phyloP scores from a whole-genome alignment of 768 basidiomycete species.

The Agrocybe praecox region DNA sequence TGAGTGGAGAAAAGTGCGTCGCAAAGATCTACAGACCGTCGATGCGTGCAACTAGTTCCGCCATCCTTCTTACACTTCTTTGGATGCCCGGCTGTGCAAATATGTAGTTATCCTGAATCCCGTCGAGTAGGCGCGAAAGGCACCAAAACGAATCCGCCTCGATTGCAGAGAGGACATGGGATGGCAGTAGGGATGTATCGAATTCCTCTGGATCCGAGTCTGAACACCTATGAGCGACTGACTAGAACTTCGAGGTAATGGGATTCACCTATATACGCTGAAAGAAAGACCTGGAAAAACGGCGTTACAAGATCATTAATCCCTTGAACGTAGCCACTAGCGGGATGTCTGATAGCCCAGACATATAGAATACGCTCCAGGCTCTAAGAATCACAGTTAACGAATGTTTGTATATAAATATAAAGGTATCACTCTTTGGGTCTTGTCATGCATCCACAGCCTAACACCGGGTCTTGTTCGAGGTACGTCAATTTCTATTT shows the following conservation, averaged over 20 bases:
- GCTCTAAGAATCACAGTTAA: conserved; percentile 52
- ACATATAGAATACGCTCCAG: conserved; percentile 96
- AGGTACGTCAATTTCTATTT: conserved; percentile 98
- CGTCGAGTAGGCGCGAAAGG: conserved; percentile 90
- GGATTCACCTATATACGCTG: conserved; percentile 82
- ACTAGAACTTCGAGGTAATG: neutral
- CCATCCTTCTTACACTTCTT: conserved; percentile 90
- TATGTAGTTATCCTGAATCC: conserved; percentile 99
- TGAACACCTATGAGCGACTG: conserved; percentile 31
- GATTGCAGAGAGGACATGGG: conserved; percentile 74
- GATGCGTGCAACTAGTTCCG: conserved; percentile 87
- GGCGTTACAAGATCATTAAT: conserved; percentile 99
- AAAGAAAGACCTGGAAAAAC: conserved; percentile 97
- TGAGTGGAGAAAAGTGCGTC: conserved; percentile 4
- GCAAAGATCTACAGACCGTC: conserved; percentile 56
- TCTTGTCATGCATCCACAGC: conserved; percentile 88
- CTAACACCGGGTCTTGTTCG: conserved; percentile 89
- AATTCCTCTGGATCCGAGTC: conserved; percentile 91
- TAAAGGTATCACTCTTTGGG: conserved; percentile 72
- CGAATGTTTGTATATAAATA: neutral
- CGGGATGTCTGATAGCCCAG: conserved; percentile 98
- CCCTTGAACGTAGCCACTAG: conserved; percentile 98
- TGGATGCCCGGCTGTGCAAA: conserved; percentile 96
- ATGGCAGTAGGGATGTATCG: conserved; percentile 76
- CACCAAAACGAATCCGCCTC: conserved; percentile 99